Evolutionary conservation across 2,329 filamentous ascomycete genomes (phyloP).

Genomic region (Xylaria sp.): DNA sequence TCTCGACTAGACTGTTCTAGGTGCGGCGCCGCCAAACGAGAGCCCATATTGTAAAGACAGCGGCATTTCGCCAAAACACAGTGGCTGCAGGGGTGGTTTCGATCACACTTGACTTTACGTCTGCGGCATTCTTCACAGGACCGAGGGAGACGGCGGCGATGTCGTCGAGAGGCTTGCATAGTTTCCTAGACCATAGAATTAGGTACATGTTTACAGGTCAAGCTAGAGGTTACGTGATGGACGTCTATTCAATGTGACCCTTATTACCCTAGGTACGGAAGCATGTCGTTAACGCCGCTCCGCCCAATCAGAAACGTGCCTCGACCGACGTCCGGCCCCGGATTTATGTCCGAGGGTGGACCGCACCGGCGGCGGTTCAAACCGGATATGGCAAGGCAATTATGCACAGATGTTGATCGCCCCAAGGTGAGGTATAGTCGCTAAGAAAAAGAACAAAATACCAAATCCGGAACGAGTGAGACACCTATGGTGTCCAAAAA

Average conservation of each 20-base stretch:
- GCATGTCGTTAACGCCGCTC: constrained; percentile 22
- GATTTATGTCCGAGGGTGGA: constrained; percentile 10
- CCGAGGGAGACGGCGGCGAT: constrained; percentile 27
- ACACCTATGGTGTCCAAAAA: too few species aligned
- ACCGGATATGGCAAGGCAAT: too few species aligned
- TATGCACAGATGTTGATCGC: too few species aligned
- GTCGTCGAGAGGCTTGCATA: constrained; percentile 15
- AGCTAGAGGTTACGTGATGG: background rate
- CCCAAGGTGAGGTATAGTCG: too few species aligned
- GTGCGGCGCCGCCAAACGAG: background rate
- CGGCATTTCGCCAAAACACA: constrained; percentile 23
- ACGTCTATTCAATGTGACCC: background rate
- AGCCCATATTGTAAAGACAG: constrained; percentile 18
- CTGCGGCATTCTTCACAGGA: constrained; percentile 32
- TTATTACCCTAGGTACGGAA: background rate
- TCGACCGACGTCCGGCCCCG: constrained; percentile 19
- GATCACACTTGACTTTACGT: constrained; percentile 27
- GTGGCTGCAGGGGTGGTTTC: constrained; percentile 29
- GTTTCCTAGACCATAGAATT: background rate
- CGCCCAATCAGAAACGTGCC: constrained; percentile 3
- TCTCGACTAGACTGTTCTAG: background rate
- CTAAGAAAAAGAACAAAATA: too few species aligned
- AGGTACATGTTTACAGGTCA: background rate
- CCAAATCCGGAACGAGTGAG: too few species aligned
- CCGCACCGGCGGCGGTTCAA: too few species aligned